Base-by-base conservation (phyloP, 768 basidiomycete species). In the Suillus fuscotomentosus region DNA sequence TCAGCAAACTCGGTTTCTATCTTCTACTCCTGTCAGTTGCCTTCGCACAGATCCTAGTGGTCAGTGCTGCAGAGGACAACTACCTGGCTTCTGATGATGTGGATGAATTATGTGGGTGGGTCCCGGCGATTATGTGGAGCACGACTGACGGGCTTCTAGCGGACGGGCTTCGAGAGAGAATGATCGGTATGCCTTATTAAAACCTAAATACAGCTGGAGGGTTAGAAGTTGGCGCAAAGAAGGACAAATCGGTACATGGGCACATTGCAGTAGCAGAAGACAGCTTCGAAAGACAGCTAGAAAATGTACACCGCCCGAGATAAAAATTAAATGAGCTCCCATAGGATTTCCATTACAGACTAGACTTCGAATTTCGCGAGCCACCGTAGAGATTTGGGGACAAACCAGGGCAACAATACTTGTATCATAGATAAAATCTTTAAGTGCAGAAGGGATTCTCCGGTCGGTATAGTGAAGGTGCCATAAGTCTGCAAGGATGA, bases 311-410 rank as follows among this genome's bases (percentile, higher is more conserved):
- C 76, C 34, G 79, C 63, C 75, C 77, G 27, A 50, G 10, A 59
- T 13, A 27, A 34, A 34, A 9, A n/a, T 27, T 31, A 7, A 55
- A 53, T 17, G 8, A 1, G 68, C 78, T 70, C 42, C 79, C 76
- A 66, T 82, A 81, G 74, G 80, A 83, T 68, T 81, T 82, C 82
- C 83, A 84, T 31, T 73, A 75, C 55, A 84, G 67, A 8, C 71
- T 72, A 31, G 41, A 63, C 11, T 3, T 27, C 31, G 27, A 15
- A 9, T 31, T 10, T 73, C 43, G 75, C 66, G n/a, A 79, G 70
- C 77, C 78, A 79, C 54, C 78, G 75, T 0, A 78, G 78, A 14
- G 74, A 73, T 55, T 78, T 75, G 0, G 84, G 84, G 2, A 82
- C 71, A 36, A 68, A 70, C 64, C 68, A 65, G 2, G 69, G 42